A percentile compares a stretch with the other conserved stretches of the same genome.
Evolutionary conservation across 768 basidiomycete genomes (phyloP).

Genomic region (Collybiopsis luxurians): DNA sequence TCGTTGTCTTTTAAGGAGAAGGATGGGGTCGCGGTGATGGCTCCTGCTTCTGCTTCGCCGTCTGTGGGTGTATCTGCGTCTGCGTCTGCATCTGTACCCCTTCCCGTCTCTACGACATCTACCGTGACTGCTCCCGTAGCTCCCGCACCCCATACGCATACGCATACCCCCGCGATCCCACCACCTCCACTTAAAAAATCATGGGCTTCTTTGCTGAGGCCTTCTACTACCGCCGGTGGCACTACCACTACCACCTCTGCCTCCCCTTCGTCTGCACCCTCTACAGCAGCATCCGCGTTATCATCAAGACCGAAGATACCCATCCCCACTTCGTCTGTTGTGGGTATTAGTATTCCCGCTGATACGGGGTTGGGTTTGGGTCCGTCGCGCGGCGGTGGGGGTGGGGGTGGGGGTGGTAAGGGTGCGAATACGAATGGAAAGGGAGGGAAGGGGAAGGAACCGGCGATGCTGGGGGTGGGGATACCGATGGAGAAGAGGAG

Average conservation of each 20-base stretch:
- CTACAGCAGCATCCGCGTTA: slow-evolving; percentile 37
- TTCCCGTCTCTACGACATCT: too few relatives aligned
- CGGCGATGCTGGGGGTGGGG: too few relatives aligned
- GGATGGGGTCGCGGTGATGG: slow-evolving; percentile 8
- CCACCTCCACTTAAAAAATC: slow-evolving; percentile 53
- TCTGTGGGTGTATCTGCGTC: neutral
- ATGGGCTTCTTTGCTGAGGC: slow-evolving; percentile 71
- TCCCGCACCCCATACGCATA: slow-evolving; percentile 9
- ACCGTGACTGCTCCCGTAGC: too few relatives aligned
- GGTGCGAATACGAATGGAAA: too few relatives aligned
- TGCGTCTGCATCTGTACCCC: neutral
- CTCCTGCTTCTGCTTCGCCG: neutral
- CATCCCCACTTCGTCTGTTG: slow-evolving; percentile 56
- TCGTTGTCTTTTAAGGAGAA: neutral
- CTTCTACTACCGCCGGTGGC: too few relatives aligned
- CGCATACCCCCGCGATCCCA: slow-evolving; percentile 21
- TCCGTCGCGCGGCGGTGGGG: neutral
- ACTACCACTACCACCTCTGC: slow-evolving; percentile 25
- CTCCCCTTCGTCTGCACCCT: slow-evolving; percentile 26
- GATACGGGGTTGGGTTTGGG: slow-evolving; percentile 20
- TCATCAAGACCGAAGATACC: slow-evolving; percentile 27
- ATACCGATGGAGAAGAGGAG: too few relatives aligned
- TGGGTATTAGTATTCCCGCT: slow-evolving; percentile 74
- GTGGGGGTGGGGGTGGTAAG: neutral
- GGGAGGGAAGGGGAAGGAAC: too few relatives aligned